Percentiles rank a stretch among this genome's conserved stretches.
These are phyloP conservation scores for Diaporthe citrichinensis DNA, from an alignment of 2,329 filamentous ascomycete species.

Conservation along the genomic window DNA sequence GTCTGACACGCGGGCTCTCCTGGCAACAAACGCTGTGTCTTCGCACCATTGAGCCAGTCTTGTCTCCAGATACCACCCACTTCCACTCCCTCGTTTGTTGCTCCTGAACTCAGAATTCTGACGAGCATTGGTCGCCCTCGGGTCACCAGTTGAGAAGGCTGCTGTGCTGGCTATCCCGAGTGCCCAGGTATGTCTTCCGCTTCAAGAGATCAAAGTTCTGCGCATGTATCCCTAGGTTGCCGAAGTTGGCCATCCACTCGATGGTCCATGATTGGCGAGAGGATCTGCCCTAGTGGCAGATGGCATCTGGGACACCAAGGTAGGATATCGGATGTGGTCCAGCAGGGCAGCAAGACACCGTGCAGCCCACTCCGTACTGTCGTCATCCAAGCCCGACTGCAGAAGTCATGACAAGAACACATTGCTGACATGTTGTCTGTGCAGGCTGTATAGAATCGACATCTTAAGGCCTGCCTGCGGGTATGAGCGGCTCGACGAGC, in stretches of 20 bases:
- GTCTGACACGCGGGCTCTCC: too few species aligned
- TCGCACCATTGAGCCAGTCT: background rate
- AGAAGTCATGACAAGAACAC: background rate
- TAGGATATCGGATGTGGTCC: background rate
- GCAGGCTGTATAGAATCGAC: background rate
- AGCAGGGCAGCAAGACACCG: background rate
- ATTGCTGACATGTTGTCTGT: background rate
- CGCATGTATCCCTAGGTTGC: background rate
- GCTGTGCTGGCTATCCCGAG: background rate
- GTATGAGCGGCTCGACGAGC: background rate
- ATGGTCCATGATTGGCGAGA: background rate
- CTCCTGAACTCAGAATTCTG: background rate
- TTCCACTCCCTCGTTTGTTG: rapidly evolving
- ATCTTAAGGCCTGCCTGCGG: rapidly evolving
- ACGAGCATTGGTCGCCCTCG: background rate
- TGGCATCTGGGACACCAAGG: background rate
- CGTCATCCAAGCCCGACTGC: rapidly evolving
- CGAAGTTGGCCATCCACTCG: rapidly evolving
- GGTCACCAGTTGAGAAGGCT: background rate
- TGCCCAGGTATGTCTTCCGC: background rate
- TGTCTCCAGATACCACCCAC: background rate
- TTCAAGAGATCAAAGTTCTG: background rate
- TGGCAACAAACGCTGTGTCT: background rate
- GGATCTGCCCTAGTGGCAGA: too few species aligned
- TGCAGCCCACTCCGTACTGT: too few species aligned